phyloP scores from a whole-genome alignment of 2,329 filamentous ascomycete genomes.

The Exophiala sp. region DNA sequence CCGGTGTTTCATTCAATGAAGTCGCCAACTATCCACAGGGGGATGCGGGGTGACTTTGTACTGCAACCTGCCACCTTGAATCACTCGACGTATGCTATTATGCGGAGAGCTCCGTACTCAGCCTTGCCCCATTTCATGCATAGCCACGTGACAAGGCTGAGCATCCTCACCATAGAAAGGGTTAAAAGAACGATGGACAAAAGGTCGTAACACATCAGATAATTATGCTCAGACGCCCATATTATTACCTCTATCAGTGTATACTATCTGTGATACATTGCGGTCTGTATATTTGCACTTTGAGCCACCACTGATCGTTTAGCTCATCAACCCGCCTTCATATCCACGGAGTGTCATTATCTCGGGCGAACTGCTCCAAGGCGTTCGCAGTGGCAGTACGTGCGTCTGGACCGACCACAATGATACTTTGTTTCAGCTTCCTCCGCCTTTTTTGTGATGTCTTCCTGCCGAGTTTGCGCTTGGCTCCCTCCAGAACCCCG shows the following conservation, averaged over 20 bases:
- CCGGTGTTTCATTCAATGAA: not conserved
- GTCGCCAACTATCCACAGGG: not conserved
- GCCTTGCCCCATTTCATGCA: not conserved
- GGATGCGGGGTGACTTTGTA: not conserved
- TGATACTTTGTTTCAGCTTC: conserved; percentile 39
- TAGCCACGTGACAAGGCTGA: not conserved
- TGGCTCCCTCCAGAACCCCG: conserved; percentile 33
- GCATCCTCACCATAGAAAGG: not conserved
- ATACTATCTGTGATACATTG: too few species aligned
- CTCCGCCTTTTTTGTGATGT: conserved; percentile 35
- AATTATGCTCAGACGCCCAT: too few species aligned
- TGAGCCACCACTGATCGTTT: not conserved
- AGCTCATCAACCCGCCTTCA: not conserved
- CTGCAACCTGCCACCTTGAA: not conserved
- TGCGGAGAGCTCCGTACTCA: not conserved
- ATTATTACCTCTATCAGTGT: too few species aligned
- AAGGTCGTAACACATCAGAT: not conserved
- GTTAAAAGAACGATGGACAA: not conserved
- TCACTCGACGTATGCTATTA: too few species aligned
- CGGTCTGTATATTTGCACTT: too few species aligned
- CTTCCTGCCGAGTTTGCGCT: conserved; percentile 33
- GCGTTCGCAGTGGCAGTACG: conserved; percentile 24
- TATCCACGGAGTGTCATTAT: conserved; percentile 12
- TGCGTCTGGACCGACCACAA: conserved; percentile 34
- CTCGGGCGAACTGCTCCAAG: not conserved